phyloP scores from a whole-genome alignment of 257 asterid species.

The Parsonsia alboflavescens region DNA sequence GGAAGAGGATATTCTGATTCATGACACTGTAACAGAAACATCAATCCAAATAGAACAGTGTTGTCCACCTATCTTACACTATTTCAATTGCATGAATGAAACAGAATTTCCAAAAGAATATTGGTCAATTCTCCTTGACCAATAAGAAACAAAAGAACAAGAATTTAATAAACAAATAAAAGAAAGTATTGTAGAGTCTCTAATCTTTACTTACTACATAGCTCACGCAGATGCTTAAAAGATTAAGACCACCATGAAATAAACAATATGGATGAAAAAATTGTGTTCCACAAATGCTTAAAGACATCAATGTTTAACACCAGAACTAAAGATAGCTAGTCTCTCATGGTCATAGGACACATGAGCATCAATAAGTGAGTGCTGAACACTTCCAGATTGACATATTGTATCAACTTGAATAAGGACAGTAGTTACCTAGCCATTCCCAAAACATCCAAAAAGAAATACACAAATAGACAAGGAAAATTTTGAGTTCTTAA shows the following conservation, averaged over 20 bases:
- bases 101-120: neutral
- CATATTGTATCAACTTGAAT: neutral
- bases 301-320: neutral
- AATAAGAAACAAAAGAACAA: too few species aligned
- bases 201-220: neutral
- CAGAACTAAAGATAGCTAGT: too few species aligned
- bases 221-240: neutral
- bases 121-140: neutral
- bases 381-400: neutral
- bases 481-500: neutral
- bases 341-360: neutral
- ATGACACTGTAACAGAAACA: too few species aligned
- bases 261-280: too few species aligned
- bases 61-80: too few species aligned
- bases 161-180: too few species aligned
- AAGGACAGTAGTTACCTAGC: neutral
- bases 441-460: neutral
- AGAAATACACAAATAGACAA: neutral
- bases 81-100: neutral
- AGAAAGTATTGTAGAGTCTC: neutral
- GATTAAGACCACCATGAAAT: too few species aligned
- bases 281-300: neutral
- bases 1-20: too few species aligned
- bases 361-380: neutral
- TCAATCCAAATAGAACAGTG: too few species aligned